Evolutionary conservation across 768 basidiomycete genomes (phyloP).

Genomic region (Agrocybe pediades): DNA sequence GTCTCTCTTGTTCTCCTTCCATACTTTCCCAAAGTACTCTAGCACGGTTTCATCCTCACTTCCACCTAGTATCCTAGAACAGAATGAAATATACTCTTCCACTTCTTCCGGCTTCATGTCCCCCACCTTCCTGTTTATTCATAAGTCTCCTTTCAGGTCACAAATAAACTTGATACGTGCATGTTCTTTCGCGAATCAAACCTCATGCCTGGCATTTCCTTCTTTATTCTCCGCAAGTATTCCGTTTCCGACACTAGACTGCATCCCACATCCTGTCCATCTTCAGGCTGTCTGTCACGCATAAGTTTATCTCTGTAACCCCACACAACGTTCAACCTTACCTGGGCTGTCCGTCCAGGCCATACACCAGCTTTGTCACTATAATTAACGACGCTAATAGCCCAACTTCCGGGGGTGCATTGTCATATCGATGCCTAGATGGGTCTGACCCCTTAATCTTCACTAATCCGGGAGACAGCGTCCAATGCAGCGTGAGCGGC

Average conservation of each 20-base stretch:
- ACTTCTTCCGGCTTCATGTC: slow-evolving; percentile 52
- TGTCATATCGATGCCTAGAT: slow-evolving; percentile 57
- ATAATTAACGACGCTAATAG: slow-evolving; percentile 63
- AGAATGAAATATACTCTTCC: slow-evolving; percentile 70
- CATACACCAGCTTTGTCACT: slow-evolving; percentile 84
- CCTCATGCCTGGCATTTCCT: slow-evolving; percentile 29
- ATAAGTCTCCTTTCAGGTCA: slow-evolving; percentile 10
- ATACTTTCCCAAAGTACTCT: slow-evolving; percentile 14
- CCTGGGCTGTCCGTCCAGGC: slow-evolving; percentile 72
- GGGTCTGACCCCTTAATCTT: slow-evolving; percentile 39
- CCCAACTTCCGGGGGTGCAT: slow-evolving; percentile 67
- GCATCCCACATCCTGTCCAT: slow-evolving; percentile 57
- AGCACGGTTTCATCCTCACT: slow-evolving; percentile 11
- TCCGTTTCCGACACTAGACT: slow-evolving; percentile 54
- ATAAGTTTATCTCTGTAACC: slow-evolving; percentile 5
- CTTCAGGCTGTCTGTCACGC: slow-evolving; percentile 41
- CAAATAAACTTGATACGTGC: slow-evolving; percentile 36
- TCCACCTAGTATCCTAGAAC: slow-evolving; percentile 52
- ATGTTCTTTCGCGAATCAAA: slow-evolving; percentile 46
- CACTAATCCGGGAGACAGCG: slow-evolving; percentile 45
- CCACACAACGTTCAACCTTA: slow-evolving; percentile 20
- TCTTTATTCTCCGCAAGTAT: slow-evolving; percentile 43
- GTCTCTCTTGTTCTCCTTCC: neutral
- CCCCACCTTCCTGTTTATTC: slow-evolving; percentile 48
- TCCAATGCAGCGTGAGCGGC: slow-evolving; percentile 60